Percentiles rank a stretch among this genome's conserved stretches.
Conservation (phyloP, 768 basidiomycete species). For the Suillus paluster region DNA sequence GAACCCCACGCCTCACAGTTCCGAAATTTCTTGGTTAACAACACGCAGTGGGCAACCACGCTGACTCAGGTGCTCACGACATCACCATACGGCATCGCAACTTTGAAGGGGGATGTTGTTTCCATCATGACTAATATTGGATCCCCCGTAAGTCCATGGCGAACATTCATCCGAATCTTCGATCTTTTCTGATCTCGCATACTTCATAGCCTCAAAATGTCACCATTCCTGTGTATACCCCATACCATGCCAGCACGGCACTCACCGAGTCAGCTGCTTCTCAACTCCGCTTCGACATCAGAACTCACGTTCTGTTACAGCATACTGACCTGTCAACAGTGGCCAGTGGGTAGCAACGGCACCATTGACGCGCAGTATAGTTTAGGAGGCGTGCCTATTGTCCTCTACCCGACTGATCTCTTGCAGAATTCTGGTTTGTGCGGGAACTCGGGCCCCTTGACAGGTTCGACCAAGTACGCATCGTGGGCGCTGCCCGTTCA, state of each 20-base stretch:
- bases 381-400: constrained; percentile 61
- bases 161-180: background rate
- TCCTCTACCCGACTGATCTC: constrained; percentile 50
- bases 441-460: constrained; percentile 18
- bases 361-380: constrained; percentile 65
- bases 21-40: constrained; percentile 66
- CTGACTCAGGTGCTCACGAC: constrained; percentile 55
- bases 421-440: constrained; percentile 45
- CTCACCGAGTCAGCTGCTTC: constrained; percentile 55
- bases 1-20: constrained; percentile 40
- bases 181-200: constrained; percentile 1
- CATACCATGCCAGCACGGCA: constrained; percentile 51
- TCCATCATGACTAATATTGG: constrained; percentile 74
- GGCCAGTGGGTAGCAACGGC: constrained; percentile 69
- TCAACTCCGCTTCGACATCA: constrained; percentile 1
- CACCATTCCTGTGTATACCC: constrained; percentile 61
- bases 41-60: constrained; percentile 54
- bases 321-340: constrained; percentile 67
- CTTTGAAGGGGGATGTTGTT: constrained; percentile 67
- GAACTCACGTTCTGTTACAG: constrained; percentile 36
- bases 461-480: background rate
- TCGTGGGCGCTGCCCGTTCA: constrained; percentile 13
- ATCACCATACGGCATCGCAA: constrained; percentile 56
- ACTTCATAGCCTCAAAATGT: constrained; percentile 55
- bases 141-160: constrained; percentile 57